Evolutionary conservation across 768 basidiomycete species (phyloP).

Genomic region (Pholiota microspora): DNA sequence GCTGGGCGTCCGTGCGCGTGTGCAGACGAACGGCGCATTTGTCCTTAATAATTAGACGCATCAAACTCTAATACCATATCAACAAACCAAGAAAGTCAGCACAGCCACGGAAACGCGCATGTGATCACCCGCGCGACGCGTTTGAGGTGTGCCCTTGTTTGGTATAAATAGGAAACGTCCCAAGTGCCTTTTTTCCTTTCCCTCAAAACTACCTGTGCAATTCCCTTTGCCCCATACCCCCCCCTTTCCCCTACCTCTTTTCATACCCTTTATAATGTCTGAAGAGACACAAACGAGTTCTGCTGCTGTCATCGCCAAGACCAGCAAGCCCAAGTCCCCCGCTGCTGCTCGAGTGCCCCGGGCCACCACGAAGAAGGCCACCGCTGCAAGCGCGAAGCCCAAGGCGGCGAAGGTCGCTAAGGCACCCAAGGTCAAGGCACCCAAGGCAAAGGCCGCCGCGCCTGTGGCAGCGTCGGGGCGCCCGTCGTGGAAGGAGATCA

Average conservation of each 20-base stretch:
- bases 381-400: constrained; percentile 21
- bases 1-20: constrained; percentile 28
- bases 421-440: constrained; percentile 27
- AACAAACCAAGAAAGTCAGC: constrained; percentile 38
- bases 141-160: neutral
- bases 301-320: neutral
- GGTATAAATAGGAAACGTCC: constrained; percentile 30
- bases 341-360: constrained; percentile 1
- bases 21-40: constrained; percentile 71
- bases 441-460: constrained; percentile 14
- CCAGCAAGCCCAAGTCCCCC: neutral
- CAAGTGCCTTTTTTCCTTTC: constrained; percentile 9
- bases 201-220: constrained; percentile 21
- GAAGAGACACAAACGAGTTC: neutral
- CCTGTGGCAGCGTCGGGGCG: constrained; percentile 20
- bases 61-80: constrained; percentile 23
- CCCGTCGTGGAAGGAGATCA: constrained; percentile 57
- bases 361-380: constrained; percentile 19
- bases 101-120: constrained; percentile 32
- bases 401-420: constrained; percentile 28
- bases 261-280: constrained; percentile 4
- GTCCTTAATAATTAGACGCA: too few relatives aligned
- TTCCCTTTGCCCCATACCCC: constrained; percentile 3
- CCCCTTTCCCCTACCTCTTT: constrained; percentile 8
- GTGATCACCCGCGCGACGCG: constrained; percentile 11